phyloP scores from a whole-genome alignment of 768 basidiomycete genomes.

The Collybia mongolica region DNA sequence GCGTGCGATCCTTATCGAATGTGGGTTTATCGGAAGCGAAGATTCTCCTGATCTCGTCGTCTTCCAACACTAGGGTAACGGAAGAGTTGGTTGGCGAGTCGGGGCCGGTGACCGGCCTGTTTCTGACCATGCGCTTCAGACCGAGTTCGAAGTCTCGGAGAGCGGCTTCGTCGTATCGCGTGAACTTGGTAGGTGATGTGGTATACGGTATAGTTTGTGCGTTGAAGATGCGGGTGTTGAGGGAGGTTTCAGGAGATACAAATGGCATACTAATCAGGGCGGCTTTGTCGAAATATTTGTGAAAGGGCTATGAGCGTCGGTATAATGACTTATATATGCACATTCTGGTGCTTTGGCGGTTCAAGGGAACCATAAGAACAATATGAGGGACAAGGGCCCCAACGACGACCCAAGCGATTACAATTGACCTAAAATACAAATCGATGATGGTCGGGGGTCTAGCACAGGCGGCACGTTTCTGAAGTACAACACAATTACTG shows the following conservation, averaged over 20 bases:
- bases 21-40: slow-evolving; percentile 8
- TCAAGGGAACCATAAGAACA: not conserved
- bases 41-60: slow-evolving; percentile 10
- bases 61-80: slow-evolving; percentile 10
- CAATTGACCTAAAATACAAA: too few relatives aligned
- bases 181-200: not conserved
- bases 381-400: not conserved
- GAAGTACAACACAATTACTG: too few relatives aligned
- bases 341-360: not conserved
- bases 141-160: slow-evolving; percentile 1
- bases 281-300: too few relatives aligned
- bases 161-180: not conserved
- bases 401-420: too few relatives aligned
- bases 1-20: not conserved
- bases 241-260: not conserved
- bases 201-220: not conserved
- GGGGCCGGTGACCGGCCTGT: not conserved
- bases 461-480: too few relatives aligned
- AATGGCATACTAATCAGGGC: not conserved
- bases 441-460: too few relatives aligned
- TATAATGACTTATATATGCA: not conserved
- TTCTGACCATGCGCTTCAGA: not conserved
- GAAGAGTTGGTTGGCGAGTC: slow-evolving; percentile 10
- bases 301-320: not conserved
- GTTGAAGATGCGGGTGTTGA: not conserved